A percentile compares a stretch with the other conserved stretches of the same genome.
Conservation (phyloP, 2,329 filamentous ascomycete species). For the Ceratocystis diversiconidia region DNA sequence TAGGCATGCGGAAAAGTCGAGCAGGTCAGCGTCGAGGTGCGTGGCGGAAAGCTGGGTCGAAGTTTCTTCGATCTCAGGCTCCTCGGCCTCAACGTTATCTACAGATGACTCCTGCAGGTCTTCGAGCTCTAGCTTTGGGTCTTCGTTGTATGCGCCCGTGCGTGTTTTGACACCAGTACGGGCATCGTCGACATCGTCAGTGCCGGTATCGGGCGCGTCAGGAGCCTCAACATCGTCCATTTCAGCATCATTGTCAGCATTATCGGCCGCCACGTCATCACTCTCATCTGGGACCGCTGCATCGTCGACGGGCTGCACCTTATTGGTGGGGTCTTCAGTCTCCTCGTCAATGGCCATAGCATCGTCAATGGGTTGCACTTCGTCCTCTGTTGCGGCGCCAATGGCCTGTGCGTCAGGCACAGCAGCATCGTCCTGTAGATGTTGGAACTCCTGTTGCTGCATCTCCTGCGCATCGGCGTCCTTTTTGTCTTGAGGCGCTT, state of each 20-base stretch:
- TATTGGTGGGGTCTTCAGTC: conserved; percentile 36
- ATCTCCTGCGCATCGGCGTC: conserved; percentile 39
- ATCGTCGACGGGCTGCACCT: conserved; percentile 37
- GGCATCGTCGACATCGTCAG: conserved; percentile 28
- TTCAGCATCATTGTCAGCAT: conserved; percentile 29
- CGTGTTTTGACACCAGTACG: conserved; percentile 46
- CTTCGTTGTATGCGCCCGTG: conserved; percentile 43
- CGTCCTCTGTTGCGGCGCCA: conserved; percentile 75
- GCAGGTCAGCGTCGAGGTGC: conserved; percentile 44
- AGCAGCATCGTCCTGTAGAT: conserved; percentile 70
- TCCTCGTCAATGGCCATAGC: conserved; percentile 72
- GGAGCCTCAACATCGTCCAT: conserved; percentile 9
- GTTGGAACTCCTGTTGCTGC: conserved; percentile 76
- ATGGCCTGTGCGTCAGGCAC: conserved; percentile 81
- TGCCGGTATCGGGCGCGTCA: background rate
- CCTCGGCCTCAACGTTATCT: conserved; percentile 29
- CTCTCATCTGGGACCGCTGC: conserved; percentile 37
- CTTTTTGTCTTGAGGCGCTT: conserved; percentile 34
- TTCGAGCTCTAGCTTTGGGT: conserved; percentile 26
- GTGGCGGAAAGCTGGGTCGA: conserved; percentile 57
- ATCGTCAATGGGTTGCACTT: conserved; percentile 73
- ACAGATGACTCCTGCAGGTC: conserved; percentile 25
- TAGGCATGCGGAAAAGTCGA: conserved; percentile 44
- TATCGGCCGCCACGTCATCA: conserved; percentile 23
- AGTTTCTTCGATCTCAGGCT: conserved; percentile 38